phyloP scores from a whole-genome alignment of 2,329 filamentous ascomycete species.

The Fusarium concolor region DNA sequence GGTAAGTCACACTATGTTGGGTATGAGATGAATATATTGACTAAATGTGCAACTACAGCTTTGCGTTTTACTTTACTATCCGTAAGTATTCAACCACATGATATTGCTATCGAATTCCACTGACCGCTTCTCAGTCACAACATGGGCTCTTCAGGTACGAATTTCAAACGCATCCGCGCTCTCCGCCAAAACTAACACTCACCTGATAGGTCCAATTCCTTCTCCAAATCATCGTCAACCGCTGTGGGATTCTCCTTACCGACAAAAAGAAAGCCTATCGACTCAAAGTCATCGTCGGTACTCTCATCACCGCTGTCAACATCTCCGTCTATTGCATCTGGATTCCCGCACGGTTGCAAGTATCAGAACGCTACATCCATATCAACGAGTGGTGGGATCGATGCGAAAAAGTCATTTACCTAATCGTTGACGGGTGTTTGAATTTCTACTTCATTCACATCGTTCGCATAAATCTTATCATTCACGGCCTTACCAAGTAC shows the following conservation, averaged over 20 bases:
- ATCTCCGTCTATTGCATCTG: conserved; percentile 46
- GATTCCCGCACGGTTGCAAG: conserved; percentile 43
- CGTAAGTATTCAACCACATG: conserved; percentile 16
- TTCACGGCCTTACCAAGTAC: conserved; percentile 42
- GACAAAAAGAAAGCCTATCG: conserved; percentile 31
- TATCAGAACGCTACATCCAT: conserved; percentile 41
- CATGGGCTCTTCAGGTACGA: conserved; percentile 45
- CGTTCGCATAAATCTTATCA: conserved; percentile 38
- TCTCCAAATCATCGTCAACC: conserved; percentile 46
- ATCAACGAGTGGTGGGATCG: conserved; percentile 46
- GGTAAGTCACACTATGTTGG: conserved; percentile 20
- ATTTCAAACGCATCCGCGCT: neutral
- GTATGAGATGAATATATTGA: neutral
- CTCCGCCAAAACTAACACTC: neutral
- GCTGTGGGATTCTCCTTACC: conserved; percentile 41
- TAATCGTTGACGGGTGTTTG: conserved; percentile 40
- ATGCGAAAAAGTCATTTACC: conserved; percentile 47
- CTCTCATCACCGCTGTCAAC: conserved; percentile 44
- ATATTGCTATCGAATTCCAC: rapidly evolving
- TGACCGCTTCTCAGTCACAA: conserved; percentile 37
- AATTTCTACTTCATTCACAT: conserved; percentile 46
- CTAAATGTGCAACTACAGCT: conserved; percentile 30
- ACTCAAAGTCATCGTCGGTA: conserved; percentile 37
- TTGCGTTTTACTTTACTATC: conserved; percentile 47
- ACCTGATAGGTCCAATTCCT: conserved; percentile 37